Conservation (phyloP, 768 basidiomycete species). For the Hygrocybe coccinea region DNA sequence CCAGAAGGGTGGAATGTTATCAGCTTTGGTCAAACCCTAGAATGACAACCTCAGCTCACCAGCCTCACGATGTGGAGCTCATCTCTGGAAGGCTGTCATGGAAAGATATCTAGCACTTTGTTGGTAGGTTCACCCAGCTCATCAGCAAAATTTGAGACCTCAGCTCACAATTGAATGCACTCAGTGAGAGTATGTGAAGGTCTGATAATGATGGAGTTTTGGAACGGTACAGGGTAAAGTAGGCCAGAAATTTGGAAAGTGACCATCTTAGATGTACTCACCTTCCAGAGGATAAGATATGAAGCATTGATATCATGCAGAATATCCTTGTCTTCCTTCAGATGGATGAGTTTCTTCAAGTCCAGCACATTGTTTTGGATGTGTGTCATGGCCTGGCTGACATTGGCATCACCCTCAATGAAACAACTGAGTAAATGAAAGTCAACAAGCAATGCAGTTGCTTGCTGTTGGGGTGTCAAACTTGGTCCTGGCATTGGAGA, state of each 20-base stretch:
- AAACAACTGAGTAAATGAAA: too few species aligned
- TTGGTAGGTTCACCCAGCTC: neutral
- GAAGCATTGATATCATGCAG: too few species aligned
- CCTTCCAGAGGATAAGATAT: slow-evolving; percentile 2
- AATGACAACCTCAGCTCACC: neutral
- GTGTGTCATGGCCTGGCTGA: too few species aligned
- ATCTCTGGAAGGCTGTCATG: neutral
- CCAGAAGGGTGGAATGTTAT: too few species aligned
- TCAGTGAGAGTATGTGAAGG: neutral
- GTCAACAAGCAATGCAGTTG: too few species aligned
- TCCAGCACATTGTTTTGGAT: too few species aligned
- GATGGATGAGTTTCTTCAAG: too few species aligned
- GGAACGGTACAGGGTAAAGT: neutral
- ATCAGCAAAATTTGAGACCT: neutral
- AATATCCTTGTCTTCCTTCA: too few species aligned
- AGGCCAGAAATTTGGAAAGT: neutral
- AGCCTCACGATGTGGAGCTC: neutral
- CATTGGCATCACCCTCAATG: too few species aligned
- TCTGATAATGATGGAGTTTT: neutral
- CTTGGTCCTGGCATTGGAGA: too few species aligned
- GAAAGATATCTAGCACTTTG: neutral
- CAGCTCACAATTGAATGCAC: neutral
- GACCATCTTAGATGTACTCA: neutral
- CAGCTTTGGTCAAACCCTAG: too few species aligned
- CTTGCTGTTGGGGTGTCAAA: too few species aligned